Evolutionary conservation across 208 protist genomes (phyloP).

Genomic region (Trypanosoma scelopori): DNA sequence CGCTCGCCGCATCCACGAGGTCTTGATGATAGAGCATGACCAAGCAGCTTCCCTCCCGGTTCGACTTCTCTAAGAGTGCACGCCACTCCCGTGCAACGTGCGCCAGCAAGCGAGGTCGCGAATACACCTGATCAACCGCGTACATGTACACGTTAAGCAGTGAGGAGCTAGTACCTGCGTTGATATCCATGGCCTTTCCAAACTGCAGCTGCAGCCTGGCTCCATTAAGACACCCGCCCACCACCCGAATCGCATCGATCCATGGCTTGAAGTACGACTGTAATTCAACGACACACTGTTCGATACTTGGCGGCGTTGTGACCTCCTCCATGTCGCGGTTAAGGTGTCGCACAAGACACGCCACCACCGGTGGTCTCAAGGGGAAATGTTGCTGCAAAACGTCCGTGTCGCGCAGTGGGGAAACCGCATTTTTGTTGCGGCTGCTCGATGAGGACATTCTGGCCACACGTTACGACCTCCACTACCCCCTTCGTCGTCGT

Average conservation of each 20-base stretch:
- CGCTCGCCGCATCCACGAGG: conserved; percentile 38
- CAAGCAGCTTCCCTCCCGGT: conserved; percentile 48
- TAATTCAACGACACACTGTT: conserved; percentile 59
- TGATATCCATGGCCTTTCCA: conserved; percentile 60
- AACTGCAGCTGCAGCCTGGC: conserved; percentile 60
- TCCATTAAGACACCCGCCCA: conserved; percentile 31
- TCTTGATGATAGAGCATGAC: conserved; percentile 59
- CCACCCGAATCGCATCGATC: conserved; percentile 22
- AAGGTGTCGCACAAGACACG: conserved; percentile 65
- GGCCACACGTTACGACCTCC: background rate
- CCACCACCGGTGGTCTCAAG: conserved; percentile 50
- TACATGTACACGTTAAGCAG: conserved; percentile 68
- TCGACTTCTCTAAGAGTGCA: conserved; percentile 41
- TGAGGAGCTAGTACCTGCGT: conserved; percentile 34
- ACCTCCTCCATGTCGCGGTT: conserved; percentile 40
- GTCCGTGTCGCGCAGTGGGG: background rate
- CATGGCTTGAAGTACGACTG: conserved; percentile 44
- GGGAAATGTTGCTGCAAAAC: conserved; percentile 26
- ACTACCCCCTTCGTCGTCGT: no score
- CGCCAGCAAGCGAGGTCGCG: conserved; percentile 42
- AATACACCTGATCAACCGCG: conserved; percentile 52
- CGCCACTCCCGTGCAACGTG: conserved; percentile 63
- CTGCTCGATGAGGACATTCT: conserved; percentile 6
- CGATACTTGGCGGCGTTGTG: conserved; percentile 53
- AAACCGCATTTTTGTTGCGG: background rate